phyloP scores from a whole-genome alignment of 2,329 filamentous ascomycete genomes.

The Paraphaeosphaeria sporulosa region DNA sequence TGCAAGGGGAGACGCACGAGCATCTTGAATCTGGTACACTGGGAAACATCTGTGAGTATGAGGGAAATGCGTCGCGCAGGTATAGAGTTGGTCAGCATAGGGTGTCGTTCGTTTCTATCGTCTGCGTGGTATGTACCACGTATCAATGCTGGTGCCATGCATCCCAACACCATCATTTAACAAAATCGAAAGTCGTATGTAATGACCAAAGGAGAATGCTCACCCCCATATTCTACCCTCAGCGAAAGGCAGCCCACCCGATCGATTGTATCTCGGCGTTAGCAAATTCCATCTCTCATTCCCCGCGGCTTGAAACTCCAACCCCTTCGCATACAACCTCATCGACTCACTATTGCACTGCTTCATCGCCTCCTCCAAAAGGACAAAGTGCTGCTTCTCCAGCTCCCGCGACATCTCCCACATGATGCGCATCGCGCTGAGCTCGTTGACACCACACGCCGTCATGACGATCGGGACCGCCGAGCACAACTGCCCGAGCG shows the following conservation, averaged over 20 bases:
- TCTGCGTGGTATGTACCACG: too few relatives aligned
- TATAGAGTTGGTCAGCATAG: too few relatives aligned
- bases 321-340: constrained; percentile 4
- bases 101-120: too few relatives aligned
- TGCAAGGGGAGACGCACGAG: too few relatives aligned
- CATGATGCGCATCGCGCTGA: constrained; percentile 2
- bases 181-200: too few relatives aligned
- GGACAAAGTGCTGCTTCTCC: neutral
- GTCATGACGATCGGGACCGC: constrained; percentile 7
- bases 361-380: neutral
- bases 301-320: constrained; percentile 5
- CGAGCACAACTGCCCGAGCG: constrained; percentile 1
- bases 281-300: constrained; percentile 10
- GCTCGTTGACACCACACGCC: neutral
- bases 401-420: constrained; percentile 2
- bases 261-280: constrained; percentile 8
- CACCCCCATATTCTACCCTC: constrained; percentile 5
- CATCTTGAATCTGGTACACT: too few relatives aligned
- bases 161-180: too few relatives aligned
- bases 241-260: neutral
- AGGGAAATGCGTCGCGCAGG: too few relatives aligned
- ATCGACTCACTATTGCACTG: neutral
- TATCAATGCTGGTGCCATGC: too few relatives aligned
- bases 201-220: neutral
- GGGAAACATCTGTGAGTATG: too few relatives aligned